Conservation (phyloP, 345 rosid species). For the Passiflora organensis region DNA sequence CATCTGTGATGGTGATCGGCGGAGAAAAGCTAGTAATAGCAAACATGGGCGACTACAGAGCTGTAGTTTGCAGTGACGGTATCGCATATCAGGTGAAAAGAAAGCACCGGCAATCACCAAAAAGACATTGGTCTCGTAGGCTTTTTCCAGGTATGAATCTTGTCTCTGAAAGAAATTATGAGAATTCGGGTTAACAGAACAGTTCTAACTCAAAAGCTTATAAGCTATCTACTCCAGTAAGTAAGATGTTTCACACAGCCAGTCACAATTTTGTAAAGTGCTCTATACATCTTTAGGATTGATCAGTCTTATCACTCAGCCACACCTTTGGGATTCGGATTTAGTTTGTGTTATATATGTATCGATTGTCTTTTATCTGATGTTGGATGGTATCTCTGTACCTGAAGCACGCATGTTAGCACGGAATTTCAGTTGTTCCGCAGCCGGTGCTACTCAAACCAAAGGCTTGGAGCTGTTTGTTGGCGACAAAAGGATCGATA, state of each 20-base stretch:
- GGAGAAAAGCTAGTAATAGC: conserved; percentile 67
- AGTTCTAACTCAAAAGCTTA: too few relatives aligned
- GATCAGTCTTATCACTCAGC: too few relatives aligned
- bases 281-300: too few relatives aligned
- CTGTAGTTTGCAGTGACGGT: conserved; percentile 58
- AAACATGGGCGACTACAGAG: conserved; percentile 52
- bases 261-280: too few relatives aligned
- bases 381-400: background rate
- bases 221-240: too few relatives aligned
- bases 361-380: conserved; percentile 1
- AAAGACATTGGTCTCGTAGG: conserved; percentile 42
- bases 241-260: too few relatives aligned
- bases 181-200: too few relatives aligned
- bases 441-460: conserved; percentile 14
- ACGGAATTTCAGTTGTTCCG: conserved; percentile 32
- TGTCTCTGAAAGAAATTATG: too few relatives aligned
- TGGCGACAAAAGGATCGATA: conserved; percentile 34
- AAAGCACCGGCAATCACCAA: conserved; percentile 25
- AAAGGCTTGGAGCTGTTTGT: conserved; percentile 35
- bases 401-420: conserved; percentile 20
- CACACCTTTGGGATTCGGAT: too few relatives aligned
- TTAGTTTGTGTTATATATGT: too few relatives aligned
- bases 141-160: conserved; percentile 38
- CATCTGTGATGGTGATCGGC: conserved; percentile 53
- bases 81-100: conserved; percentile 47